phyloP scores from a whole-genome alignment of 2,329 filamentous ascomycete genomes.

The Ascocoryne sarcoides region DNA sequence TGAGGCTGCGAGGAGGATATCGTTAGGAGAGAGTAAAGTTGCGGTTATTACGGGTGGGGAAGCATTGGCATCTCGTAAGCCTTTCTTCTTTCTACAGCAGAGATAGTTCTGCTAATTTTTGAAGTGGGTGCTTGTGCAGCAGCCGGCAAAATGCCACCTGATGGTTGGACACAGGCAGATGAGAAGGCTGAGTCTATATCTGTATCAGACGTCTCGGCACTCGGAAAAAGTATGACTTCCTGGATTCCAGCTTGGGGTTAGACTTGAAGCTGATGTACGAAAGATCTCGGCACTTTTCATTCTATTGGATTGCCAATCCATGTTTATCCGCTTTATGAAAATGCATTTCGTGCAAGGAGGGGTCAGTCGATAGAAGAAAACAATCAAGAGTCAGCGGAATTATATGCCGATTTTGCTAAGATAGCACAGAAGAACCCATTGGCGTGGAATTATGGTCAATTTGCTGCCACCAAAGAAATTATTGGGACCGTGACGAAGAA shows the following conservation, averaged over 20 bases:
- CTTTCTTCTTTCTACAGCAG: background rate
- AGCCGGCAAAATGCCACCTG: conserved; percentile 45
- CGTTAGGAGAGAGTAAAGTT: conserved; percentile 43
- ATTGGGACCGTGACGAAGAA: conserved; percentile 46
- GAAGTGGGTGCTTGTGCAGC: conserved; percentile 44
- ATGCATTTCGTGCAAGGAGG: conserved; percentile 48
- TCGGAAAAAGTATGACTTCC: conserved; percentile 32
- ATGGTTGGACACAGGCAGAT: conserved; percentile 46
- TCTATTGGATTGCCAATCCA: conserved; percentile 55
- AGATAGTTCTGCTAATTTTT: conserved; percentile 23
- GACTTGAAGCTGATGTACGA: conserved; percentile 2
- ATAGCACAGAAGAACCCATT: conserved; percentile 43
- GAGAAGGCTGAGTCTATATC: conserved; percentile 40
- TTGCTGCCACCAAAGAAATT: conserved; percentile 35
- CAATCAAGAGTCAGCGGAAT: conserved; percentile 45
- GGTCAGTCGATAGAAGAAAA: conserved; percentile 47
- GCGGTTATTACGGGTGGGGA: conserved; percentile 56
- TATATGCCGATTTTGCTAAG: conserved; percentile 54
- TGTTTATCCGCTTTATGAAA: conserved; percentile 60
- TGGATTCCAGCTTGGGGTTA: conserved; percentile 1
- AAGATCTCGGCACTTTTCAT: conserved; percentile 48
- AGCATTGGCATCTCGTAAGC: conserved; percentile 49
- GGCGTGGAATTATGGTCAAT: conserved; percentile 47
- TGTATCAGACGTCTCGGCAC: conserved; percentile 39
- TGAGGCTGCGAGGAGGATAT: conserved; percentile 49